A percentile compares a stretch with the other conserved stretches of the same genome.
Conservation (phyloP, 495 filamentous ascomycete species). For the Talaromyces liani region DNA sequence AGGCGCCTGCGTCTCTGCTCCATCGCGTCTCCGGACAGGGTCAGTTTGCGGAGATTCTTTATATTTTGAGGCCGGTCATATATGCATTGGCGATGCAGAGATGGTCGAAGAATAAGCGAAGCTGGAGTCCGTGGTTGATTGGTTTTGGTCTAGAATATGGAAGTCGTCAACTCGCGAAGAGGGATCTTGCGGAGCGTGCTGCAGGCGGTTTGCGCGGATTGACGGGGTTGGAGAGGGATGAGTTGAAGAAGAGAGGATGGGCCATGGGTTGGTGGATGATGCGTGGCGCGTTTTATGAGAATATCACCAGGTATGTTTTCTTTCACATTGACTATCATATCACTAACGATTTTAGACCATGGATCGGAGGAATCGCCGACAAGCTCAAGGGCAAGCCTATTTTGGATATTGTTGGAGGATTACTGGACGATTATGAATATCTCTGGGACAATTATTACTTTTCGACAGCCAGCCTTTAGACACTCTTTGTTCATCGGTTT, state of each 20-base stretch:
- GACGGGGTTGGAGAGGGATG: conserved; percentile 81
- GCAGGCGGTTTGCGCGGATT: conserved; percentile 61
- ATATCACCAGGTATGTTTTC: conserved; percentile 64
- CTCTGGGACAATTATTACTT: conserved; percentile 99
- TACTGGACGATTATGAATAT: conserved; percentile 93
- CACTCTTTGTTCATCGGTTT: not conserved
- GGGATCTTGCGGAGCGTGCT: conserved; percentile 56
- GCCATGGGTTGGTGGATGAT: conserved; percentile 89
- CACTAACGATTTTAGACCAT: conserved; percentile 40
- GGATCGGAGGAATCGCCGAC: conserved; percentile 51
- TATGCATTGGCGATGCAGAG: conserved; percentile 82
- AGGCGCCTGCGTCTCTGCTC: conserved; percentile 73
- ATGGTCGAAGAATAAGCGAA: conserved; percentile 49
- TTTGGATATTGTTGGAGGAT: conserved; percentile 68
- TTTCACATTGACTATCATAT: not conserved
- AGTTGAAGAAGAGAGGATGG: conserved; percentile 79
- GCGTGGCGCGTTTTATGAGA: conserved; percentile 93
- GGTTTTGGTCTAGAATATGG: conserved; percentile 82
- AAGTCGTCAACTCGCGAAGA: conserved; percentile 74
- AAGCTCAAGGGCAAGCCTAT: conserved; percentile 70
- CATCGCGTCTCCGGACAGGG: conserved; percentile 63
- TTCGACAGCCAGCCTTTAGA: conserved; percentile 58
- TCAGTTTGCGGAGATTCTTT: conserved; percentile 77
- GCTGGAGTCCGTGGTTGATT: conserved; percentile 86
- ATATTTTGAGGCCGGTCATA: conserved; percentile 80